Base-by-base conservation (phyloP, 345 rosid genomes). In the Bretschneidera sinensis region DNA sequence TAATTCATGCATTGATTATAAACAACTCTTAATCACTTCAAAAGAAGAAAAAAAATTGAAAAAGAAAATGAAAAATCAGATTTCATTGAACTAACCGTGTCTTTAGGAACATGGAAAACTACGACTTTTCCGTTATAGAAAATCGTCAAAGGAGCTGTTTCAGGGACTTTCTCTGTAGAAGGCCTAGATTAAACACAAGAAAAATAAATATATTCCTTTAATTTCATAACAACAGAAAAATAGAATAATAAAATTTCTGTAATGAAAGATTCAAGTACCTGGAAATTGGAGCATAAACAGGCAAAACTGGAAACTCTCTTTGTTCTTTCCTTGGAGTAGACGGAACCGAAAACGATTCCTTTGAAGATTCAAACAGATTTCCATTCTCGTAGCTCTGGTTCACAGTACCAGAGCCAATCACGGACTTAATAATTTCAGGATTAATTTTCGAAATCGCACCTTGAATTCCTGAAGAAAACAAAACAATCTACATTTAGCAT, bases 61-160 rank as follows among this genome's bases (percentile, higher is more conserved):
- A 24, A n/a, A 0, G 8, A 39, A 61, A 31, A 21, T 20, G 28
- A 8, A 22, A 7, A 9, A 13, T 3, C 24, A 17, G 17, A 25
- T 16, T n/a, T n/a, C n/a, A n/a, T 3, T 17, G 23, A 43, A 55
- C 65, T 23, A 1, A 80, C 94, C 88, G 79, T 90, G 51, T 78
- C 76, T 19, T 47, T 81, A 61, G 86, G 75, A 22, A 94, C 74
- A 56, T 87, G 78, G 59, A 80, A 89, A 23, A 86, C 83, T 5
- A 83, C 50, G 21, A 94, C 97, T 9, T 68, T 72, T 67, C 99
- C 99, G 23, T 83, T 86, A 76, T 90, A 94, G 68, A 94, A 90
- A n/a, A 94, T 88, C 2, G 99, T 94, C 81, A 94, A 52, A 6
- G 99, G 96, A 62, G 82, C 81, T 0, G 83, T 69, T 51, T 69